Evolutionary conservation across 176 grass and related monocot genomes (phyloP).

Genomic region (Panicum miliaceum): DNA sequence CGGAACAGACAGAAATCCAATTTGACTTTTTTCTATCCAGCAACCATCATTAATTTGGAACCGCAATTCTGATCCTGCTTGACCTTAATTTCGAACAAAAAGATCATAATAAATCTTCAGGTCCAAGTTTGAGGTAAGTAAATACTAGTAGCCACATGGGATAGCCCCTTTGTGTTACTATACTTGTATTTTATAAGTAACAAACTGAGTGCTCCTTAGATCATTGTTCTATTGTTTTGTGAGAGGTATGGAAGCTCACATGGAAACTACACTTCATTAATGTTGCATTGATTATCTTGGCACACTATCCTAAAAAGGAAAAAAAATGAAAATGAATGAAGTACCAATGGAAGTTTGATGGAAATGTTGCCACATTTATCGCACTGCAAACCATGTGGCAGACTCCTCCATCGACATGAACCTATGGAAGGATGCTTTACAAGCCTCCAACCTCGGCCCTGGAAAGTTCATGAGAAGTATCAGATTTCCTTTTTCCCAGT

Average conservation of each 20-base stretch:
- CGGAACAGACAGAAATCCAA: constrained; percentile 15
- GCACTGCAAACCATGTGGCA: constrained; percentile 66
- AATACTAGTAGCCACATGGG: not conserved
- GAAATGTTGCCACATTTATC: constrained; percentile 68
- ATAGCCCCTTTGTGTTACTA: not conserved
- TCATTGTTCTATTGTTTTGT: constrained; percentile 1
- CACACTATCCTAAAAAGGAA: constrained; percentile 9
- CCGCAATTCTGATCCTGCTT: not conserved
- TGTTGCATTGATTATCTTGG: not conserved
- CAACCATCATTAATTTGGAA: not conserved
- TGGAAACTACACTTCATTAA: not conserved
- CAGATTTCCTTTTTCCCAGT: constrained; percentile 39
- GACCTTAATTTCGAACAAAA: constrained; percentile 13
- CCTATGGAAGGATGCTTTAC: constrained; percentile 76
- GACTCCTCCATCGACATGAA: constrained; percentile 59
- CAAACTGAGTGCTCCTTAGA: not conserved
- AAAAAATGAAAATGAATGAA: constrained; percentile 18
- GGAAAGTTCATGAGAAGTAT: constrained; percentile 70
- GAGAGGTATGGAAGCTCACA: not conserved
- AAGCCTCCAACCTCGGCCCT: constrained; percentile 74
- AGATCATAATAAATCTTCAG: not conserved
- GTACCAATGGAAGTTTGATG: constrained; percentile 62
- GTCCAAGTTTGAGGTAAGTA: not conserved
- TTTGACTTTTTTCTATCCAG: not conserved
- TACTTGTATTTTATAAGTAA: not conserved